These are phyloP conservation scores for Dothistroma pini DNA, from an alignment of 2,329 filamentous ascomycete genomes.

Conservation along the genomic window DNA sequence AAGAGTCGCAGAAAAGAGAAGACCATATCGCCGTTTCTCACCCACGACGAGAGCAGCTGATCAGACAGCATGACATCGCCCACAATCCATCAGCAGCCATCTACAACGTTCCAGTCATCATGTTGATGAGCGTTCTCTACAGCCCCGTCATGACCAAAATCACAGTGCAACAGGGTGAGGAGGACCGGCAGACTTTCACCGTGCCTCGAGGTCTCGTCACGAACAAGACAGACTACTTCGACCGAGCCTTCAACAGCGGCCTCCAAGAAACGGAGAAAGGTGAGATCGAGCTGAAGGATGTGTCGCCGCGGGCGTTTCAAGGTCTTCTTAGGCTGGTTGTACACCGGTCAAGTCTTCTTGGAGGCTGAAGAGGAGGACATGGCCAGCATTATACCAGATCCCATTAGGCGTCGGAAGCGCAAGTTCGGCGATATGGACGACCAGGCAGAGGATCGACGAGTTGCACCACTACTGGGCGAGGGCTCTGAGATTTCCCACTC, in stretches of 20 bases:
- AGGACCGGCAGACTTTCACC: not conserved
- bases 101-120: not conserved
- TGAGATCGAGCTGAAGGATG: conserved; percentile 5
- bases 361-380: not conserved
- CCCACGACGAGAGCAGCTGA: not conserved
- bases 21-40: not conserved
- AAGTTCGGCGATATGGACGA: not conserved
- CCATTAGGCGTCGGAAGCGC: not conserved
- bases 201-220: conserved; percentile 12
- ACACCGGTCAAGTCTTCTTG: conserved; percentile 8
- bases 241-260: conserved; percentile 7
- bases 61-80: not conserved
- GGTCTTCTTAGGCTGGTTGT: conserved; percentile 16
- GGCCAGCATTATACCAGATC: not conserved
- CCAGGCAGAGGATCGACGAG: not conserved
- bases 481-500: not conserved
- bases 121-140: not conserved
- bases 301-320: conserved; percentile 10
- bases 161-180: not conserved
- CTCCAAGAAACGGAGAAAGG: conserved; percentile 5
- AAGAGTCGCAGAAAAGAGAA: too few relatives aligned
- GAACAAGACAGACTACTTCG: conserved; percentile 14
- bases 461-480: not conserved
- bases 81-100: not conserved
- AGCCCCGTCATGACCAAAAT: not conserved